Percentiles rank a stretch among this genome's conserved stretches.
Evolutionary conservation across 106 monocot genomes (phyloP).

Genomic region (Dendrobium chrysotoxum): DNA sequence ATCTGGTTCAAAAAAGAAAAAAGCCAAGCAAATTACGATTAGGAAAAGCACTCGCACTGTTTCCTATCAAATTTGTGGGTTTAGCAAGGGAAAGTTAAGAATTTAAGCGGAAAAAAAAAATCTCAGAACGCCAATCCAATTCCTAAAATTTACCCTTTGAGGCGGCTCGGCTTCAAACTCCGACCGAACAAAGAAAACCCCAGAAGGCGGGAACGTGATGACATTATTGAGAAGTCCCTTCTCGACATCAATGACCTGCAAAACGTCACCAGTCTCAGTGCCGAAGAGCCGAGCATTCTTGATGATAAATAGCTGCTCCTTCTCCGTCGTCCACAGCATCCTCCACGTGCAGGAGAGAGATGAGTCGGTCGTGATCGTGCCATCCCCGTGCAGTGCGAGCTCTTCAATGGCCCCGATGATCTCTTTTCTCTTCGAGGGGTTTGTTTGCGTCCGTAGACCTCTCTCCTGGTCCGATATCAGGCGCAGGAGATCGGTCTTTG

Average conservation of each 20-base stretch:
- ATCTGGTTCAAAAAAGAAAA: slow-evolving; percentile 24
- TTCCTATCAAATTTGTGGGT: not conserved
- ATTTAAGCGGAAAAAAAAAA: not conserved
- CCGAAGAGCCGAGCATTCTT: slow-evolving; percentile 62
- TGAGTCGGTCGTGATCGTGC: slow-evolving; percentile 36
- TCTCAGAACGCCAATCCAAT: not conserved
- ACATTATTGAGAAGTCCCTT: slow-evolving; percentile 67
- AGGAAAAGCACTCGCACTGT: not conserved
- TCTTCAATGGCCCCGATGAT: slow-evolving; percentile 64
- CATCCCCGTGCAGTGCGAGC: slow-evolving; percentile 35
- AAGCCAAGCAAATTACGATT: not conserved
- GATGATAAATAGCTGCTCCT: slow-evolving; percentile 97
- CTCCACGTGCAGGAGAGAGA: slow-evolving; percentile 83
- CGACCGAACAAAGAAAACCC: slow-evolving; percentile 83
- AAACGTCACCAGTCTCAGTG: slow-evolving; percentile 73
- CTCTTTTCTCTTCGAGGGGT: slow-evolving; percentile 43
- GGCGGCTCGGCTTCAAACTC: slow-evolving; percentile 45
- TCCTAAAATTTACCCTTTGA: slow-evolving; percentile 87
- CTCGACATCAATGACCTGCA: slow-evolving; percentile 87
- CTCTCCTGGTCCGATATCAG: slow-evolving; percentile 75
- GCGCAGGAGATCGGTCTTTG: slow-evolving; percentile 56
- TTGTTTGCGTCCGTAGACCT: slow-evolving; percentile 50
- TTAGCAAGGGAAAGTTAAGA: not conserved
- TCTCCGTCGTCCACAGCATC: slow-evolving; percentile 97
- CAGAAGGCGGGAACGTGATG: slow-evolving; percentile 87